Evolutionary conservation across 805 yeast genomes (phyloP), one percentile per base, ranked within the genome.

Genomic region (Saccharomycopsis babjevae): DNA sequence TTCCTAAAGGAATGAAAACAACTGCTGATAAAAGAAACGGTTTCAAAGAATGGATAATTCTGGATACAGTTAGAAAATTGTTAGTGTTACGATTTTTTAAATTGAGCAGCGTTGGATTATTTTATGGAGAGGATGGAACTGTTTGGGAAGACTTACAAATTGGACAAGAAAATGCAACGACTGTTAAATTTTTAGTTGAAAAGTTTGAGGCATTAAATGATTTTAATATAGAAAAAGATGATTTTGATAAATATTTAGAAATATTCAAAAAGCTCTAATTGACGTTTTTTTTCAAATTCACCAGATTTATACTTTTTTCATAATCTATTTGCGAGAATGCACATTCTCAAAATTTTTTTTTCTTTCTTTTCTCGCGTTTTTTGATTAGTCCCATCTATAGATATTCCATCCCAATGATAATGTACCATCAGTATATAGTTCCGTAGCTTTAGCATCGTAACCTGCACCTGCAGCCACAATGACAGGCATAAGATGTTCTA

Each of bases 401-500:
- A 82, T 72, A n/a, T 86, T 88, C 89, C 89, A 87, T 3, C 88
- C 93, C 46, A 87, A 67, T 54, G 85, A 77, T 0, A 73, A 72
- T 11, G 68, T 62, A 5, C 72, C 81, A 32, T 68, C 75, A 36
- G 76, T 74, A 67, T 82, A 83, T 15, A 84, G 54, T 62, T 79
- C 82, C 56, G 73, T 71, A 52, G 79, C 81, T 1, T 62, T 59
- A 34, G 75, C 78, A 25, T 68, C 62, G 15, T 75, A 76, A 20
- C 76, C 72, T 22, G 83, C 77, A 38, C 85, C 80, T 34, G 85
- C 83, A 1, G 83, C 83, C 52, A 83, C 89, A 42, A 83, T 80
- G 7, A 84, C 66, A 1, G 93, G 93, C 65, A 82, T 71, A 63
- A 88, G 81, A 71, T 88, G 96, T 65, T 88, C 96, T 57, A 83